Evolutionary conservation across 2,329 filamentous ascomycete genomes (phyloP).

Genomic region (Tolypocladium capitatum): DNA sequence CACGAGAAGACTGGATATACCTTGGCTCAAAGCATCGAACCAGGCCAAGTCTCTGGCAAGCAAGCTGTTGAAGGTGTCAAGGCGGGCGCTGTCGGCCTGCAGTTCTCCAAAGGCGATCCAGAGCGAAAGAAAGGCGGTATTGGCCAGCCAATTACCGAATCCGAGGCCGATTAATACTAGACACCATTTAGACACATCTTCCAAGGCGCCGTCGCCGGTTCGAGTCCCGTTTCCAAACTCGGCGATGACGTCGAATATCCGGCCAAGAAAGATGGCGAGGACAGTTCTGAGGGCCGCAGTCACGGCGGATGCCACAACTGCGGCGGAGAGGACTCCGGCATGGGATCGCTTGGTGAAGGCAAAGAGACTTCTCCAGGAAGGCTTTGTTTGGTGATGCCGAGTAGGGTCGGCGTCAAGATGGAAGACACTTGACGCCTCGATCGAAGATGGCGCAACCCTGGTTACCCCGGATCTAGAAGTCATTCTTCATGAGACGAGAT

Average conservation of each 20-base stretch:
- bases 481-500: background rate
- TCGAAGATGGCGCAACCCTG: background rate
- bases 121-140: conserved; percentile 50
- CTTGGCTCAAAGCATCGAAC: conserved; percentile 65
- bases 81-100: conserved; percentile 55
- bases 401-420: background rate
- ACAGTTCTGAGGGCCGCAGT: conserved; percentile 51
- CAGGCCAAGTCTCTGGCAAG: conserved; percentile 64
- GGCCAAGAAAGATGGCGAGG: conserved; percentile 59
- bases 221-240: conserved; percentile 45
- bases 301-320: conserved; percentile 40
- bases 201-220: conserved; percentile 35
- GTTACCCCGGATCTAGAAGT: background rate
- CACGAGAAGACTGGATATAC: conserved; percentile 57
- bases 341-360: conserved; percentile 56
- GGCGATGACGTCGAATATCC: conserved; percentile 60
- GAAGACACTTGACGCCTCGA: background rate
- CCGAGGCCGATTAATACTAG: conserved; percentile 52
- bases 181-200: conserved; percentile 44
- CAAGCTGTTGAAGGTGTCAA: conserved; percentile 52
- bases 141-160: conserved; percentile 50
- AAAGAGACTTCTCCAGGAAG: conserved; percentile 44
- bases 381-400: conserved; percentile 1
- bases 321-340: conserved; percentile 36
- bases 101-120: conserved; percentile 75